These are phyloP conservation scores for Ustilago xerochloae DNA, from an alignment of 1,284 basidiomycete species.

Conservation along the genomic window DNA sequence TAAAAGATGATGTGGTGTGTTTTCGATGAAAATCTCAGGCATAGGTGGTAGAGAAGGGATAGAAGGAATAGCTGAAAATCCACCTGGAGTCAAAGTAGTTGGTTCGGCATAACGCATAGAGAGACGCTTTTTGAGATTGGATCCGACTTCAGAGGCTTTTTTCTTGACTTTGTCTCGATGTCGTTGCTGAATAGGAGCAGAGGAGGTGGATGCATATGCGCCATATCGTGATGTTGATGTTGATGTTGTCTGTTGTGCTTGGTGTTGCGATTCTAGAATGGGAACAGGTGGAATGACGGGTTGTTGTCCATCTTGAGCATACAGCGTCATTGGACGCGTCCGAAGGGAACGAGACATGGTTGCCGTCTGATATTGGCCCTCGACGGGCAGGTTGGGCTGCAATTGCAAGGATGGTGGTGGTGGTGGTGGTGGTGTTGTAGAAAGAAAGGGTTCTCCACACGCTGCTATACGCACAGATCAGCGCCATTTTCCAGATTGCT, in stretches of 20 bases:
- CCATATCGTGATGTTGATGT: slow-evolving; percentile 3
- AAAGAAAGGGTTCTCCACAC: not conserved
- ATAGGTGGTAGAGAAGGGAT: slow-evolving; percentile 46
- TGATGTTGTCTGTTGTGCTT: slow-evolving; percentile 17
- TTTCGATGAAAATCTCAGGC: slow-evolving; percentile 31
- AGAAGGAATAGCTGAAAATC: slow-evolving; percentile 42
- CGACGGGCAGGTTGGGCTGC: not conserved
- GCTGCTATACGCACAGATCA: slow-evolving; percentile 15
- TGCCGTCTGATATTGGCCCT: not conserved
- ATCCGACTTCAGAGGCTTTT: slow-evolving; percentile 59
- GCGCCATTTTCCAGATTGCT: not conserved
- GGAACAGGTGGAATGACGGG: slow-evolving; percentile 23
- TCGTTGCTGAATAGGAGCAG: not conserved
- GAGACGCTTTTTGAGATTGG: slow-evolving; percentile 65
- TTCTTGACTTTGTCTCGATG: slow-evolving; percentile 42
- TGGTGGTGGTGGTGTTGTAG: not conserved
- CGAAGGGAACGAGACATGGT: slow-evolving; percentile 64
- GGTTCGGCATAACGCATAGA: slow-evolving; percentile 67
- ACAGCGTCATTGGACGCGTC: slow-evolving; percentile 66
- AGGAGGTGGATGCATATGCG: not conserved
- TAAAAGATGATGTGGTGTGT: slow-evolving; percentile 16
- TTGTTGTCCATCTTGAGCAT: slow-evolving; percentile 46
- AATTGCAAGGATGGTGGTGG: not conserved
- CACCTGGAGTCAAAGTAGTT: slow-evolving; percentile 55
- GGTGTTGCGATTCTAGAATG: slow-evolving; percentile 6